These are phyloP conservation scores for Pseudogymnoascus sp. DNA, from an alignment of 2,329 filamentous ascomycete species.

Conservation along the genomic window DNA sequence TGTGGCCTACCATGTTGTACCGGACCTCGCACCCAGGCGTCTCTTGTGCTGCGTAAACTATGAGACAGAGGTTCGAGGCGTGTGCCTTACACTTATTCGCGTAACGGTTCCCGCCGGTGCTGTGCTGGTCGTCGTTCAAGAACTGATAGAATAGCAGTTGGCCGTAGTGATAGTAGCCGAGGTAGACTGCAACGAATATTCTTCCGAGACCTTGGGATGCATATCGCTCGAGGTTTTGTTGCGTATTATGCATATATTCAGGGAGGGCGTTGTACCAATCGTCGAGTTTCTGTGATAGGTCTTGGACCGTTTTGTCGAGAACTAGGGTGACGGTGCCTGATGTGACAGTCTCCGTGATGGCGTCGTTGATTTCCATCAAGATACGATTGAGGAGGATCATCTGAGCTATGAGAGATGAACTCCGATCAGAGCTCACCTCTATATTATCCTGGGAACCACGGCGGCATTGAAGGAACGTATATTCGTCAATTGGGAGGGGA, in stretches of 20 bases:
- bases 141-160: conserved; percentile 41
- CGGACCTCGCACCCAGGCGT: conserved; percentile 32
- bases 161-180: conserved; percentile 39
- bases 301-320: conserved; percentile 20
- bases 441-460: background rate
- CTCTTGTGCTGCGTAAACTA: conserved; percentile 32
- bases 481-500: conserved; percentile 17
- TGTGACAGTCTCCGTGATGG: conserved; percentile 29
- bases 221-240: conserved; percentile 31
- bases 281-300: conserved; percentile 28
- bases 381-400: conserved; percentile 33
- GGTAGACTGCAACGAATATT: conserved; percentile 36
- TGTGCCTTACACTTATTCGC: conserved; percentile 33
- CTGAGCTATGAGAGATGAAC: conserved; percentile 23
- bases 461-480: conserved; percentile 9
- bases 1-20: conserved; percentile 38
- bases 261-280: conserved; percentile 31
- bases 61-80: conserved; percentile 31
- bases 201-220: conserved; percentile 33
- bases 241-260: conserved; percentile 29
- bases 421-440: background rate
- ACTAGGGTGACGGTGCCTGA: conserved; percentile 18
- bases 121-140: conserved; percentile 27
- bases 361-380: conserved; percentile 33
- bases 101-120: conserved; percentile 21